These are phyloP conservation scores for Leishmania aethiopica DNA, from an alignment of 208 protist genomes.

Conservation along the genomic window DNA sequence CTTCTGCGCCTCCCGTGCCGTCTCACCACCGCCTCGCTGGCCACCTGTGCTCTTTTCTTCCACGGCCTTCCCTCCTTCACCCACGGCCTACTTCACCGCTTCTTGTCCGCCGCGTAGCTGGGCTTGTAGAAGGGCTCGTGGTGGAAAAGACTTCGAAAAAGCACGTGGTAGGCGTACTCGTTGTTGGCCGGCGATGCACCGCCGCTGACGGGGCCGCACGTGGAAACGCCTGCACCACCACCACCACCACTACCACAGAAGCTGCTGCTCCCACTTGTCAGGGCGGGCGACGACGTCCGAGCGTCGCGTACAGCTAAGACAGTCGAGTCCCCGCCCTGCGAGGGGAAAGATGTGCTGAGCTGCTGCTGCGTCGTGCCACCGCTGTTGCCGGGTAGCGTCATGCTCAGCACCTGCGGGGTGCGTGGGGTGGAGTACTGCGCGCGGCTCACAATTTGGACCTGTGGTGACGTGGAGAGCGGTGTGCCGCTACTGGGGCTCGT, in stretches of 20 bases:
- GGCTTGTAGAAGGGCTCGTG: constrained; percentile 21
- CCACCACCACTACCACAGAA: neutral
- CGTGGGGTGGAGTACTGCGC: constrained; percentile 19
- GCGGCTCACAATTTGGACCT: constrained; percentile 15
- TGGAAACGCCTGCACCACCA: neutral
- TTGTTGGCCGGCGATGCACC: constrained; percentile 10
- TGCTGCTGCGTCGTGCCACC: neutral
- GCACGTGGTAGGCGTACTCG: constrained; percentile 23
- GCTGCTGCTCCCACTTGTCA: constrained; percentile 19
- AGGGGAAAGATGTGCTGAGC: neutral
- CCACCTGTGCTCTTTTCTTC: neutral
- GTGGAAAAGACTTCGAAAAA: constrained; percentile 23
- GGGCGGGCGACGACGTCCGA: constrained; percentile 5
- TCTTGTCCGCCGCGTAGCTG: constrained; percentile 4
- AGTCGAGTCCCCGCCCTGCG: neutral
- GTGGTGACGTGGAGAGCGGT: neutral
- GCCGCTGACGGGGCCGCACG: neutral
- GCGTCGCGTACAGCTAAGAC: neutral
- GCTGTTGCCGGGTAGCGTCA: neutral
- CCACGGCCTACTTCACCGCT: neutral
- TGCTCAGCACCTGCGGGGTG: constrained; percentile 8
- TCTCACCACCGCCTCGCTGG: neutral
- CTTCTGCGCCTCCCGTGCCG: neutral
- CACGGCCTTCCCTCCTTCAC: neutral
- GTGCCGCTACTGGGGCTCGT: constrained; percentile 9